Base-by-base conservation (phyloP, 83 land plant genomes). In the Isoetes engelmannii region DNA sequence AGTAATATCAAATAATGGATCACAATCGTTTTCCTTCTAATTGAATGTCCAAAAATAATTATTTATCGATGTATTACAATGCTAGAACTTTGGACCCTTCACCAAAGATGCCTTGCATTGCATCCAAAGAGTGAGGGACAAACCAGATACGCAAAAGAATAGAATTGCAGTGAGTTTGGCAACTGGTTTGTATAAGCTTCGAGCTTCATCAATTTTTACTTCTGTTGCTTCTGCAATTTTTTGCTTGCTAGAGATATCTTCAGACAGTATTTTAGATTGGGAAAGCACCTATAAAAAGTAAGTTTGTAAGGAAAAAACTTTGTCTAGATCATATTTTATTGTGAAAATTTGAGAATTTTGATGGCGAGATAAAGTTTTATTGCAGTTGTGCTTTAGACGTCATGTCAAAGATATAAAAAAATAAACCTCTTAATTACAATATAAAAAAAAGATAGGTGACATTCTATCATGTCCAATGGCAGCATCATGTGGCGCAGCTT, bases 91-190 rank as follows among this genome's bases (percentile, higher is more conserved):
- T 28, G 37, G 37, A 28, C 0, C 37, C 37, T 28, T 28, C 37
- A 28, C 37, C 37, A 28, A 28, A 28, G 2, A 28, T 28, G 37
- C 37, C 37, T 28, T 28, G 37, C 37, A 28, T 28, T 28, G 37
- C 37, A 28, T 28, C 37, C 37, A 28, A 28, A 51, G 54, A 51
- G 54, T 12, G 54, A 3, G 54, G 15, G 54, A 51, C n/a, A 51
- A 18, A 73, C 75, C 75, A 53, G 75, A 65, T 53, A 73, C 75
- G 67, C 75, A 73, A 21, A 73, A 73, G 43, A 73, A 73, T 4
- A 73, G 46, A 18, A 47, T 67, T 7, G 75, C 12, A 42, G 75
- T 62, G 21, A 70, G 58, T 53, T 67, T 73, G 41, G 75, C 75
- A 8, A 61, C 75, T 9, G 75, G 73, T 55, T 65, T 73, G 42